phyloP scores from a whole-genome alignment of 495 filamentous ascomycete genomes.

The Aspergillus cavernicola region DNA sequence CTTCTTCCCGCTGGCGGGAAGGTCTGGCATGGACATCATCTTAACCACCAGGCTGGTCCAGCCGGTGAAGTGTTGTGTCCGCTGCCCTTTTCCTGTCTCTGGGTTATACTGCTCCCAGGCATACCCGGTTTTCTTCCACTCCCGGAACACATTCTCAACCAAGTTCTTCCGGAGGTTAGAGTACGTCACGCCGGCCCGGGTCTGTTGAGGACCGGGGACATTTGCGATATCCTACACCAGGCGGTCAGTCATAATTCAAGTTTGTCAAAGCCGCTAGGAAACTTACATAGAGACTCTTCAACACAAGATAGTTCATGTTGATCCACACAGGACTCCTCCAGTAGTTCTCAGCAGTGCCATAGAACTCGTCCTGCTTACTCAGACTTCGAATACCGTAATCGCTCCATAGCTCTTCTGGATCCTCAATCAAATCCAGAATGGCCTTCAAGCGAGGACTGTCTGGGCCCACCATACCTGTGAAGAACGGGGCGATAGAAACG shows the following conservation, averaged over 20 bases:
- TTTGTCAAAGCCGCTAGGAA: background rate
- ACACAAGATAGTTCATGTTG: slow-evolving; percentile 91
- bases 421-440: slow-evolving; percentile 70
- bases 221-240: slow-evolving; percentile 36
- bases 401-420: slow-evolving; percentile 85
- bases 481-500: slow-evolving; percentile 88
- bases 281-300: slow-evolving; percentile 79
- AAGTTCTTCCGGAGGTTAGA: slow-evolving; percentile 73
- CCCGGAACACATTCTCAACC: slow-evolving; percentile 81
- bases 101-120: slow-evolving; percentile 99
- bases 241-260: slow-evolving; percentile 17
- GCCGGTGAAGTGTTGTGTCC: slow-evolving; percentile 96
- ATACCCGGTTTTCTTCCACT: slow-evolving; percentile 89
- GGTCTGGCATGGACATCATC: slow-evolving; percentile 87
- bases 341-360: slow-evolving; percentile 92
- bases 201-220: slow-evolving; percentile 62
- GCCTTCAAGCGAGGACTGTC: slow-evolving; percentile 69
- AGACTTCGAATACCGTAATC: slow-evolving; percentile 81
- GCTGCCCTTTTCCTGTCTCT: slow-evolving; percentile 84
- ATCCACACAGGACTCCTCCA: slow-evolving; percentile 97
- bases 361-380: slow-evolving; percentile 77
- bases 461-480: slow-evolving; percentile 71
- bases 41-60: slow-evolving; percentile 98
- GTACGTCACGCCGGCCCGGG: slow-evolving; percentile 71
- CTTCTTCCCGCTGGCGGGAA: slow-evolving; percentile 24